Conservation (phyloP, 441 rosid species). For the Pelargonium fulgidum region DNA sequence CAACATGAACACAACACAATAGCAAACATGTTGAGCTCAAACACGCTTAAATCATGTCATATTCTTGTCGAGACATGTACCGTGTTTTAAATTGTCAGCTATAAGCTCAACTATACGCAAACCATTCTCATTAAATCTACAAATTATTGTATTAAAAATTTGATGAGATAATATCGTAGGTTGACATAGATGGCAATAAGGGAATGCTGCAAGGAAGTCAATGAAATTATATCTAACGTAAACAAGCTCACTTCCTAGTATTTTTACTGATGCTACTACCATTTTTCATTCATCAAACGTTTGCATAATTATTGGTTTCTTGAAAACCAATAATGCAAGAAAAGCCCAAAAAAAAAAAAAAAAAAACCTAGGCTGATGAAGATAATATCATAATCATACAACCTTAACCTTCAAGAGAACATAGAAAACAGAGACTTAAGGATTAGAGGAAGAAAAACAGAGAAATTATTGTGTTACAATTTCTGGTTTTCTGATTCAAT, state of each 20-base stretch:
- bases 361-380: too few species aligned
- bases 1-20: too few species aligned
- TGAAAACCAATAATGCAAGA: neutral
- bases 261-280: neutral
- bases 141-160: neutral
- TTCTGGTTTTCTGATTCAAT: slow-evolving; percentile 4
- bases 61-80: too few species aligned
- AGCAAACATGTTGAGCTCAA: too few species aligned
- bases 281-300: neutral
- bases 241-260: neutral
- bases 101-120: neutral
- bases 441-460: neutral
- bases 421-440: neutral
- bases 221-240: neutral
- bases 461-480: neutral
- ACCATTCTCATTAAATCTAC: neutral
- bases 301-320: neutral
- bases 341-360: neutral
- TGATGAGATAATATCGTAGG: neutral
- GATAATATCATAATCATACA: neutral
- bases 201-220: neutral
- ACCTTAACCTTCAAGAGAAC: neutral
- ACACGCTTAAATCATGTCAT: too few species aligned
- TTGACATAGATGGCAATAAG: slow-evolving; percentile 3
- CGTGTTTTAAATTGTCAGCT: too few species aligned